phyloP scores from a whole-genome alignment of 768 basidiomycete genomes.

The Hydnum rufescens region DNA sequence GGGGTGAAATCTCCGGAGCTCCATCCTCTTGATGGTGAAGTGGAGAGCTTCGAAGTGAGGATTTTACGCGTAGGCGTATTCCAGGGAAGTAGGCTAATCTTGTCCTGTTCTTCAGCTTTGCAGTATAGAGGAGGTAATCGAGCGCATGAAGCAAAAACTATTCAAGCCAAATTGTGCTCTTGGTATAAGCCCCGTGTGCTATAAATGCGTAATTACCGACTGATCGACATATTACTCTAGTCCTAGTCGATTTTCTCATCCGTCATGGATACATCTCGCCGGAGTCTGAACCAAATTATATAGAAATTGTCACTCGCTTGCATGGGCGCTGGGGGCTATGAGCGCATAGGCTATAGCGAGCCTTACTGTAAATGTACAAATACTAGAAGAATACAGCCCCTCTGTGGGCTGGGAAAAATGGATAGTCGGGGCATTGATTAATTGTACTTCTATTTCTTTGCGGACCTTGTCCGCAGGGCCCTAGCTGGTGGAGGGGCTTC shows the following conservation, averaged over 20 bases:
- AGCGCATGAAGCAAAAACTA: constrained; percentile 40
- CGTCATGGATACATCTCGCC: constrained; percentile 71
- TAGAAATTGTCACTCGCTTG: constrained; percentile 56
- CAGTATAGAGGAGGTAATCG: constrained; percentile 37
- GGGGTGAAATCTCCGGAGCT: constrained; percentile 35
- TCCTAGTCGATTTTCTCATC: constrained; percentile 77
- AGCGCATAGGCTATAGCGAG: too few species aligned
- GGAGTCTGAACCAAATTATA: constrained; percentile 68
- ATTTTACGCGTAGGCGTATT: too few species aligned
- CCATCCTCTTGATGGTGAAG: constrained; percentile 75
- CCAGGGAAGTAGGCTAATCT: neutral
- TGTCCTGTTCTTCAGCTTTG: constrained; percentile 31
- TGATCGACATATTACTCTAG: constrained; percentile 20
- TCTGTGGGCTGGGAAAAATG: too few species aligned
- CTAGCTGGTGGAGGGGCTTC: neutral
- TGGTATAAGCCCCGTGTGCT: constrained; percentile 24
- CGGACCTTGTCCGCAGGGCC: neutral
- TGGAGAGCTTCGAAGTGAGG: constrained; percentile 78
- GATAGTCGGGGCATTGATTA: neutral
- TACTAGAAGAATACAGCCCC: too few species aligned
- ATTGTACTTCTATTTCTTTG: neutral
- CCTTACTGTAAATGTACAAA: too few species aligned
- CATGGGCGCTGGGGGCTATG: constrained; percentile 38
- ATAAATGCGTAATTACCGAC: neutral
- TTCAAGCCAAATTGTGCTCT: constrained; percentile 92